Evolutionary conservation across 2,329 filamentous ascomycete species (phyloP), one percentile per base, ranked within the genome.

Genomic region (Microthyrium microscopicum): DNA sequence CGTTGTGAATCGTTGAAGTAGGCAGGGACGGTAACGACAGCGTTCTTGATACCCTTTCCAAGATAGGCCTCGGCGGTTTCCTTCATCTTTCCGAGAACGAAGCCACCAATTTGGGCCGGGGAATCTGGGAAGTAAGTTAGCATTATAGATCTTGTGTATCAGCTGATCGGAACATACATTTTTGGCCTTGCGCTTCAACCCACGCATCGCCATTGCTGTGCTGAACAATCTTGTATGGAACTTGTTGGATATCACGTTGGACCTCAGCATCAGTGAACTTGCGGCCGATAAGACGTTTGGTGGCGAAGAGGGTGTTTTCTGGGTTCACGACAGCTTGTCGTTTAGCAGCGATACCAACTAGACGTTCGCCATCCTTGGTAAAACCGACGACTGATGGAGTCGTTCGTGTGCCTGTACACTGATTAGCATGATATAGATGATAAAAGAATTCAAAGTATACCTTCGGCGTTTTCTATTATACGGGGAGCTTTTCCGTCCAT

Each of bases 1-100:
- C 85, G 81, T 66, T 95, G 85, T 40, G 82, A 85, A 62, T 95
- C 85, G 63, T 95, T 95, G 73, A 95, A 95, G 71, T 95, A 95
- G 50, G 85, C 85, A 42, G 85, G 85, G 24, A 94, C 85, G 40
- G 87, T 95, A 47, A 95, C 87, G 40, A 95, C 87, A 48, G 84
- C 87, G 56, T 95, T 93, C 73, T 92, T 89, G 52, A 92, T 64
- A 40, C 73, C 73, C 68, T 84, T 92, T 62, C 79, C 74, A 44
- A 93, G 73, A 65, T 91, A 93, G 41, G 79, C 68, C 68, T 94
- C 85, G 44, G 87, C 87, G 33, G 87, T 95, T 70, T 94, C 87
- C 75, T 92, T 94, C 87, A 94, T 94, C 74, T 95, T 94, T 60
- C 84, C 77, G 50, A 95, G 73, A 45, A 94, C 70, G 60, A 94